Conservation (phyloP, 1,284 basidiomycete species). For the Omphalotus olearius region DNA sequence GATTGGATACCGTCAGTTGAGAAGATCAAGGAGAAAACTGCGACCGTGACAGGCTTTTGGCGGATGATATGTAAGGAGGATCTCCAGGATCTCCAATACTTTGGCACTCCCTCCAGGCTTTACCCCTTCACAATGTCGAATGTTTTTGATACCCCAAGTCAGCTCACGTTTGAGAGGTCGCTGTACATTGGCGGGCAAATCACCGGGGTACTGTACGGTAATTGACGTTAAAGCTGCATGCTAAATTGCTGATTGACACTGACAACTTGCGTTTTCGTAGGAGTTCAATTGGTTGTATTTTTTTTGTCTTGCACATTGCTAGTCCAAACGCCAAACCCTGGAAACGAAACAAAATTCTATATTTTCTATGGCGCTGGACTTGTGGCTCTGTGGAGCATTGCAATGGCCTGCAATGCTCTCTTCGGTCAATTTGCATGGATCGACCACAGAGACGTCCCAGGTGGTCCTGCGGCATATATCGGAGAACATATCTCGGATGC, state of each 20-base stretch:
- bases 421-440: constrained; percentile 25
- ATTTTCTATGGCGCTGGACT: constrained; percentile 20
- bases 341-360: constrained; percentile 18
- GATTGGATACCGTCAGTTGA: no score
- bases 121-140: background rate
- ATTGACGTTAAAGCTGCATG: background rate
- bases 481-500: constrained; percentile 18
- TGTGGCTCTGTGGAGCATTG: constrained; percentile 21
- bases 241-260: background rate
- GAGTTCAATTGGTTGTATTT: constrained; percentile 22
- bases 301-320: constrained; percentile 20
- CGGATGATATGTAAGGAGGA: no score
- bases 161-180: constrained; percentile 22
- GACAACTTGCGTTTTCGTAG: constrained; percentile 11
- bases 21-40: no score
- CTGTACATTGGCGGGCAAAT: constrained; percentile 25
- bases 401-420: constrained; percentile 20
- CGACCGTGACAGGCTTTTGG: no score
- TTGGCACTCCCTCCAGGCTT: constrained; percentile 1
- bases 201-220: constrained; percentile 24
- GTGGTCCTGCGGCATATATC: constrained; percentile 23
- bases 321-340: constrained; percentile 12
- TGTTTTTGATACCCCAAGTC: constrained; percentile 15
- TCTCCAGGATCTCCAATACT: background rate
- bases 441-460: constrained; percentile 21